Evolutionary conservation across 2,329 filamentous ascomycete species (phyloP).

Genomic region (Talaromyces atroroseus): DNA sequence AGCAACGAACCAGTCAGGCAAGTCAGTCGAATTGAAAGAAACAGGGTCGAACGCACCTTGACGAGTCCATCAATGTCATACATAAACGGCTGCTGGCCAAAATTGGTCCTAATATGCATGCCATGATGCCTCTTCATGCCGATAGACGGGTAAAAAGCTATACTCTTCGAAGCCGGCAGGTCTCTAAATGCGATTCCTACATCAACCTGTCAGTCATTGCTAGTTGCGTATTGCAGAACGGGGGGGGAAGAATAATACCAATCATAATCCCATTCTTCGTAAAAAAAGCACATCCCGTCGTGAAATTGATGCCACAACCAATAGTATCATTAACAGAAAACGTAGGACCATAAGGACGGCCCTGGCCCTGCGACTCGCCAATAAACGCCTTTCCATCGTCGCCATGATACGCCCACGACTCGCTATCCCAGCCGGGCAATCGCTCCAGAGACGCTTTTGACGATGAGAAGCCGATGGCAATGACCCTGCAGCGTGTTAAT

Average conservation of each 20-base stretch:
- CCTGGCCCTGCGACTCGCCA: constrained; percentile 50
- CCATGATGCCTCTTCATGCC: constrained; percentile 60
- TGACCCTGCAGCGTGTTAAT: constrained; percentile 21
- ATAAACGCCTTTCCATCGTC: constrained; percentile 62
- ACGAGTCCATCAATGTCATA: constrained; percentile 89
- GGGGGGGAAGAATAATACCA: constrained; percentile 36
- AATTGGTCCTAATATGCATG: constrained; percentile 56
- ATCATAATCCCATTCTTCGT: constrained; percentile 58
- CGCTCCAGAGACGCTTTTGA: constrained; percentile 55
- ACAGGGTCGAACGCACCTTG: constrained; percentile 49
- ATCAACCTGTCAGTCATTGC: constrained; percentile 3
- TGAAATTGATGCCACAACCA: constrained; percentile 61
- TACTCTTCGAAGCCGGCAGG: constrained; percentile 26
- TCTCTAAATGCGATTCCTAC: constrained; percentile 54
- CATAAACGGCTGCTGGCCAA: constrained; percentile 68
- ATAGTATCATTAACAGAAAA: constrained; percentile 57
- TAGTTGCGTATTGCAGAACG: background rate
- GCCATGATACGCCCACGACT: constrained; percentile 63
- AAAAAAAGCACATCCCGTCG: constrained; percentile 57
- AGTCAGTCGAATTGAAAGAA: background rate
- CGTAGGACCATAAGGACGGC: constrained; percentile 55
- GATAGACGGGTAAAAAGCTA: constrained; percentile 50
- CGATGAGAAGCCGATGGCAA: constrained; percentile 57
- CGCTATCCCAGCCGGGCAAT: constrained; percentile 60
- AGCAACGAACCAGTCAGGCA: constrained; percentile 10